phyloP scores from a whole-genome alignment of 2,329 filamentous ascomycete genomes.

The Xylariaceae sp. region DNA sequence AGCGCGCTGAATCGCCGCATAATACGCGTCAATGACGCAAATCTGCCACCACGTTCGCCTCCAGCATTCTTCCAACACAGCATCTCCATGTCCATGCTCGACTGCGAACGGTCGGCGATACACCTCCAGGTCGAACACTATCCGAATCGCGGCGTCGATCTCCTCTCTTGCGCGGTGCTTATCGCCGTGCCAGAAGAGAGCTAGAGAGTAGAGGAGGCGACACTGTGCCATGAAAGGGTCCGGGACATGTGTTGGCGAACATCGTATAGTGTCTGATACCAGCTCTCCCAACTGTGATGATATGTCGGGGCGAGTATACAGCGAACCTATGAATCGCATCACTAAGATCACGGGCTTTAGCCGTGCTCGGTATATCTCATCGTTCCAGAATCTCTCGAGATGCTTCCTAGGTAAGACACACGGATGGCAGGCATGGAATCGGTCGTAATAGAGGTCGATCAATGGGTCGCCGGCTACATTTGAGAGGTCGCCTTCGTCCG shows the following conservation, averaged over 20 bases:
- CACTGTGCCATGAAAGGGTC: constrained; percentile 13
- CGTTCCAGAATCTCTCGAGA: constrained; percentile 7
- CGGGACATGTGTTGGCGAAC: constrained; percentile 1
- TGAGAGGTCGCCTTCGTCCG: constrained; percentile 7
- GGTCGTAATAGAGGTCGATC: constrained; percentile 12
- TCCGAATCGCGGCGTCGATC: constrained; percentile 11
- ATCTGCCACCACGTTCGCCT: constrained; percentile 14
- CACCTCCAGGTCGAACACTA: constrained; percentile 11
- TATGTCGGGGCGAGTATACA: constrained; percentile 8
- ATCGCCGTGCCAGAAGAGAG: constrained; percentile 10
- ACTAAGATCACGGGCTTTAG: constrained; percentile 9
- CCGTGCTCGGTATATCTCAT: constrained; percentile 1
- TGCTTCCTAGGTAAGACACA: constrained; percentile 8
- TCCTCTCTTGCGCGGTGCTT: constrained; percentile 7
- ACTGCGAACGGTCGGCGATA: constrained; percentile 6
- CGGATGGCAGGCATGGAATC: constrained; percentile 15
- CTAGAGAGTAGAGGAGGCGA: constrained; percentile 13
- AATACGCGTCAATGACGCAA: constrained; percentile 15
- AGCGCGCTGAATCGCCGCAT: constrained; percentile 12
- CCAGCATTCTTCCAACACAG: constrained; percentile 9
- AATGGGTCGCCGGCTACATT: constrained; percentile 8
- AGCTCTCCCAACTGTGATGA: constrained; percentile 8
- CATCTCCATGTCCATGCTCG: constrained; percentile 8
- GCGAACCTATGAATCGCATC: constrained; percentile 12
- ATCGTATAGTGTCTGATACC: constrained; percentile 8